phyloP scores from a whole-genome alignment of 108 stramenopile species.

The Bacterosira constricta region DNA sequence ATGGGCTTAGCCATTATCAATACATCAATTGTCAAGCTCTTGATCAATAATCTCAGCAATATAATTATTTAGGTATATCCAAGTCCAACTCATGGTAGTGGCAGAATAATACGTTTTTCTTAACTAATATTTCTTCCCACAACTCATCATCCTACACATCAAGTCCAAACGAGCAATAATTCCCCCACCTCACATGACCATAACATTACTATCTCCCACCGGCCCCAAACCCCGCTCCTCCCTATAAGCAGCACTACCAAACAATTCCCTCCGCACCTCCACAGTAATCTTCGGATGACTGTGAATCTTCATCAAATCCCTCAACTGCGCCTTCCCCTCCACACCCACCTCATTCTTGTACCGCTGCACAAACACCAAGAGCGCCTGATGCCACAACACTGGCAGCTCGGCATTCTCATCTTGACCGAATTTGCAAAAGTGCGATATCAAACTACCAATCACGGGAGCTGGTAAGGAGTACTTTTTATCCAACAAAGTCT shows the following conservation, averaged over 20 bases:
- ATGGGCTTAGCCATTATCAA: too few species aligned
- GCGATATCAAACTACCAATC: constrained; percentile 83
- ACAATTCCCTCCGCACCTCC: constrained; percentile 95
- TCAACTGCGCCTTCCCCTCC: constrained; percentile 78
- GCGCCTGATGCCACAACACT: constrained; percentile 97
- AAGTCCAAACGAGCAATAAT: background rate
- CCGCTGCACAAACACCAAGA: constrained; percentile 93
- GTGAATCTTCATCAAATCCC: constrained; percentile 87
- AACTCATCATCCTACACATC: too few species aligned
- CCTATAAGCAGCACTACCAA: constrained; percentile 83
- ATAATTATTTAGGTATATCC: too few species aligned
- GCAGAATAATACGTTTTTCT: too few species aligned
- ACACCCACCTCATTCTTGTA: constrained; percentile 92
- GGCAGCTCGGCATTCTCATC: constrained; percentile 66
- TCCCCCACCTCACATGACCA: constrained; percentile 27
- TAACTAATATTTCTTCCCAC: too few species aligned
- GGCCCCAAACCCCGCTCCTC: constrained; percentile 57
- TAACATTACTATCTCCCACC: background rate
- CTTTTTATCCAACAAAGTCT: constrained; percentile 96
- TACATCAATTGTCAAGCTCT: too few species aligned
- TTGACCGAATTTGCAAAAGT: constrained; percentile 86
- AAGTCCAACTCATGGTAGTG: too few species aligned
- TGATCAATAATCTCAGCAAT: too few species aligned
- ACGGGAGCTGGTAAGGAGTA: constrained; percentile 97
- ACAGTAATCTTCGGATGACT: constrained; percentile 95